Conservation (phyloP, 140 eudicot genomes). For the Bidens hawaiensis region DNA sequence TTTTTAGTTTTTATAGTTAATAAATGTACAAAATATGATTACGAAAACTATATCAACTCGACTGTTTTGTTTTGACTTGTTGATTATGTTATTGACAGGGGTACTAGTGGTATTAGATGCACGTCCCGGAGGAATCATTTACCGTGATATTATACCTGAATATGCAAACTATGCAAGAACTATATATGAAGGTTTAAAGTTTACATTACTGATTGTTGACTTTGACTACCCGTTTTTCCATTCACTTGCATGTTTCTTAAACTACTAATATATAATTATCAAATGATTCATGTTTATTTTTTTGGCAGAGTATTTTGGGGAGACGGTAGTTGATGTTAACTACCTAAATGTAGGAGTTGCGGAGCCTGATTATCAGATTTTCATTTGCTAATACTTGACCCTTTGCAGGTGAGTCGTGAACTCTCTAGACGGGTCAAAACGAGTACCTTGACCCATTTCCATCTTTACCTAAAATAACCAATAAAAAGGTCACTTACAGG, state of each 20-base stretch:
- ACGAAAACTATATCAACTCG: background rate
- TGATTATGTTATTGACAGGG: slow-evolving; percentile 44
- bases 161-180: slow-evolving; percentile 78
- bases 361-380: slow-evolving; percentile 51
- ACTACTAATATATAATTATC: background rate
- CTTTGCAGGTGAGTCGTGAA: slow-evolving; percentile 6
- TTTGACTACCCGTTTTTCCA: slow-evolving; percentile 1
- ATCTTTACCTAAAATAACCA: background rate
- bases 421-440: background rate
- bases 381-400: slow-evolving; percentile 57
- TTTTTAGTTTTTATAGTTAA: background rate
- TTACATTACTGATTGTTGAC: slow-evolving; percentile 10
- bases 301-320: slow-evolving; percentile 81
- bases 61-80: slow-evolving; percentile 1
- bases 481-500: background rate
- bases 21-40: background rate
- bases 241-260: background rate
- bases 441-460: background rate
- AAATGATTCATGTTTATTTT: background rate
- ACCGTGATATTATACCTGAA: slow-evolving; percentile 72
- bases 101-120: slow-evolving; percentile 89
- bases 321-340: slow-evolving; percentile 75
- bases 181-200: slow-evolving; percentile 70
- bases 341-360: slow-evolving; percentile 67
- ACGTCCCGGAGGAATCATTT: slow-evolving; percentile 74